Percentiles rank a stretch among this genome's conserved stretches.
Conservation (phyloP, 805 yeast species). For the Metschnikowia noctiluminum region DNA sequence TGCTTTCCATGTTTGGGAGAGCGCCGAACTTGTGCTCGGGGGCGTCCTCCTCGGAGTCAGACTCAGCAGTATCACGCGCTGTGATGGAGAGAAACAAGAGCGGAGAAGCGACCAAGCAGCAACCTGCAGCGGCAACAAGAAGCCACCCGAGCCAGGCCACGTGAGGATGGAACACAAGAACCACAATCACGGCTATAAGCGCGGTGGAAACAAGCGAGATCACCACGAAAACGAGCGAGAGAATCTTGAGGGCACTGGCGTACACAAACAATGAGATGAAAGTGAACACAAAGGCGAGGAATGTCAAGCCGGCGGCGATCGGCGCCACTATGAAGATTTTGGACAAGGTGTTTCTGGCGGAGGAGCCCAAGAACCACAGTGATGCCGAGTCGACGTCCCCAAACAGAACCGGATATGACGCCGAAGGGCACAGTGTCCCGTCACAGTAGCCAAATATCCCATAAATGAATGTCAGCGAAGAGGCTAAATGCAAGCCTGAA, state of each 20-base stretch:
- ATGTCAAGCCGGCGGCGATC: slow-evolving; percentile 60
- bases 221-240: slow-evolving; percentile 44
- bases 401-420: slow-evolving; percentile 46
- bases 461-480: slow-evolving; percentile 43
- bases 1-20: slow-evolving; percentile 8
- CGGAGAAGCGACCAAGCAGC: slow-evolving; percentile 51
- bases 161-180: slow-evolving; percentile 62
- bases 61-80: slow-evolving; percentile 23
- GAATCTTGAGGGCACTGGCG: slow-evolving; percentile 23
- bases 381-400: slow-evolving; percentile 25
- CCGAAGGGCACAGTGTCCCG: slow-evolving; percentile 37
- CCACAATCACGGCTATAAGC: slow-evolving; percentile 50
- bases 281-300: slow-evolving; percentile 31
- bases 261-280: slow-evolving; percentile 25
- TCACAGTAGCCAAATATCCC: slow-evolving; percentile 71
- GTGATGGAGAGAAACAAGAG: slow-evolving; percentile 37
- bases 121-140: slow-evolving; percentile 61
- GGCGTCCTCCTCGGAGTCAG: slow-evolving; percentile 17
- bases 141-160: slow-evolving; percentile 73
- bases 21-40: slow-evolving; percentile 18
- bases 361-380: slow-evolving; percentile 46
- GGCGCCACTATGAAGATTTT: slow-evolving; percentile 60
- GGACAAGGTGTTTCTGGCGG: slow-evolving; percentile 50
- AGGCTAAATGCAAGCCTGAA: slow-evolving; percentile 45
- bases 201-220: slow-evolving; percentile 55